These are phyloP conservation scores for Saccharomyces kudriavzevii DNA, from an alignment of 805 yeast genomes.

Conservation along the genomic window DNA sequence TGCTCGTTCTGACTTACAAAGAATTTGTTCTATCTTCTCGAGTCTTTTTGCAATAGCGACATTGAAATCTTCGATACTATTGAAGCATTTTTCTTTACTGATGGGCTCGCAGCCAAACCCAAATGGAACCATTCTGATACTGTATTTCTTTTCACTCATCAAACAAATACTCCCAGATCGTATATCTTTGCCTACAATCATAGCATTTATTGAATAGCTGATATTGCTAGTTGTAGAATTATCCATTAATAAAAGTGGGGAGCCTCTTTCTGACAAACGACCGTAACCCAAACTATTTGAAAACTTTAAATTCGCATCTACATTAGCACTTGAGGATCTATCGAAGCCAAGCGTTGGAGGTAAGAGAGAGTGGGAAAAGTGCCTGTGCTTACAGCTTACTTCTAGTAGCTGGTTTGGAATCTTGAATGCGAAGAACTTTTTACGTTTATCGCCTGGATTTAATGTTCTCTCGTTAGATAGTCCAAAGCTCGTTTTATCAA, in stretches of 20 bases:
- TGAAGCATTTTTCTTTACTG: background rate
- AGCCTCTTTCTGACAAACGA: conserved; percentile 36
- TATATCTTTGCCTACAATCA: conserved; percentile 37
- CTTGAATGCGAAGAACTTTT: conserved; percentile 47
- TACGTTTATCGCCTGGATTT: conserved; percentile 38
- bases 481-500: conserved; percentile 27
- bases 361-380: conserved; percentile 18
- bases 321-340: conserved; percentile 9
- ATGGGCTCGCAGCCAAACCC: conserved; percentile 6
- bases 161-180: conserved; percentile 2
- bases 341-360: conserved; percentile 36
- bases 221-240: conserved; percentile 32
- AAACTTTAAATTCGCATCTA: conserved; percentile 12
- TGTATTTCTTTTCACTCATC: conserved; percentile 6
- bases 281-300: conserved; percentile 45
- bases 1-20: background rate
- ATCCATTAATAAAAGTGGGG: conserved; percentile 44
- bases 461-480: conserved; percentile 38
- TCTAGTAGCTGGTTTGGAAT: conserved; percentile 45
- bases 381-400: conserved; percentile 37
- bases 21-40: background rate
- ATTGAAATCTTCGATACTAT: background rate
- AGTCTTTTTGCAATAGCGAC: conserved; percentile 1
- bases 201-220: conserved; percentile 43
- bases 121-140: conserved; percentile 21